A percentile compares a stretch with the other conserved stretches of the same genome.
phyloP scores from a whole-genome alignment of 768 basidiomycete species.

The Asterophora parasitica region DNA sequence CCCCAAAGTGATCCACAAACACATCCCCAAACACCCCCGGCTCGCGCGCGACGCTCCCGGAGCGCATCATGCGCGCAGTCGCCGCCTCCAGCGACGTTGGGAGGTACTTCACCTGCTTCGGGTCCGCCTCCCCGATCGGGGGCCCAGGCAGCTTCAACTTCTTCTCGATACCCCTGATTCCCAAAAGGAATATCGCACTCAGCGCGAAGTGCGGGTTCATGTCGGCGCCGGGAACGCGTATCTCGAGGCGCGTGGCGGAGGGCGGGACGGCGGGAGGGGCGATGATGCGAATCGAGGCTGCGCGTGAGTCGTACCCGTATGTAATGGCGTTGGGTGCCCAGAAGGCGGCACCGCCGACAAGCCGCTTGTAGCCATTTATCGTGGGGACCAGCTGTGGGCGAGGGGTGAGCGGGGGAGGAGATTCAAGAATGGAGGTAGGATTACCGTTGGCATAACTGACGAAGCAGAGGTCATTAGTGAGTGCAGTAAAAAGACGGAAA shows the following conservation, averaged over 20 bases:
- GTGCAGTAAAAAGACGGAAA: background rate
- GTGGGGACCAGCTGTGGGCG: constrained; percentile 69
- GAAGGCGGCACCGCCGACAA: constrained; percentile 89
- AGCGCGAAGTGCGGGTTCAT: constrained; percentile 92
- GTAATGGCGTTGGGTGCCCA: constrained; percentile 94
- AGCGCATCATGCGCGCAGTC: constrained; percentile 72
- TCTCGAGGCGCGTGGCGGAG: constrained; percentile 83
- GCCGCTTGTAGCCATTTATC: constrained; percentile 95
- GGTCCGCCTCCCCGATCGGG: constrained; percentile 59
- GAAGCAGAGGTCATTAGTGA: background rate
- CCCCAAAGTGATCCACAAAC: constrained; percentile 93
- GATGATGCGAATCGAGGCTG: constrained; percentile 88
- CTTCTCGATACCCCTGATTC: constrained; percentile 83
- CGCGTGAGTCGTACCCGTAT: constrained; percentile 94
- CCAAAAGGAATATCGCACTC: constrained; percentile 82
- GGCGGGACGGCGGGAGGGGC: constrained; percentile 84
- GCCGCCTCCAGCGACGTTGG: constrained; percentile 78
- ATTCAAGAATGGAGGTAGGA: constrained; percentile 12
- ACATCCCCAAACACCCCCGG: constrained; percentile 68
- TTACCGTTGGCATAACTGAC: constrained; percentile 78
- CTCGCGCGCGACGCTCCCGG: constrained; percentile 79
- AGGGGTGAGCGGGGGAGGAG: background rate
- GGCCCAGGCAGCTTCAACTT: constrained; percentile 61
- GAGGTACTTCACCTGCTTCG: constrained; percentile 70
- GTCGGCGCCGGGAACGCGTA: constrained; percentile 95